Base-by-base conservation (phyloP, 352 stramenopile species). In the Globisporangium viniferum region DNA sequence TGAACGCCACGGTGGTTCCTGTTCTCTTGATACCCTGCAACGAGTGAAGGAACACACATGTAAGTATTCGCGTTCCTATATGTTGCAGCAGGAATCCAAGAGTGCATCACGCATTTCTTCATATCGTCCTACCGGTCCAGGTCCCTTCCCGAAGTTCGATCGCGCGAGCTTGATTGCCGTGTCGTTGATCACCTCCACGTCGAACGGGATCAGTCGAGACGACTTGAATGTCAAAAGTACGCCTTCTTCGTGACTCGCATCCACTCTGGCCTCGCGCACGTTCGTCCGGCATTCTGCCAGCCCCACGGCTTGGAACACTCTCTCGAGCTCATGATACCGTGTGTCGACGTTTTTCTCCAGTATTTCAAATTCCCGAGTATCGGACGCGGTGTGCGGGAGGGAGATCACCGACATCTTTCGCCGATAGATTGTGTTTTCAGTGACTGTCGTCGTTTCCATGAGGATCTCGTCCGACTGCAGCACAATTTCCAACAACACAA, bases 161-260 rank as follows among this genome's bases (percentile, higher is more conserved):
- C 35, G 27, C 6, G 35, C 59, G 59, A 64, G 33, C 33, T 27
- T 49, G 20, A 60, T n/a, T 6, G 49, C 35, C 14, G 35, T 53
- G 20, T 62, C 63, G 24, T 62, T 68, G 53, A 68, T 62, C 10
- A 15, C 18, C 22, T 53, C 10, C 7, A 62, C 29, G n/a, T 29
- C 46, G 55, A 68, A 68, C 63, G 63, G 63, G 12, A 68, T n/a
- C 51, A 68, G 10, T 5, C 41, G 53, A 20, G 63, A 62, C 5
- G 36, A 27, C 63, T 62, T 68, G 63, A 68, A 68, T 15, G n/a
- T 27, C 36, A 68, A 41, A 35, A 29, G 14, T 49, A 48, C 63
- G 29, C 57, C 57, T 6, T 44, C 53, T 3, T 33, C 39, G 36
- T 14, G 24, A 0, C n/a, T 27, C 14, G 41, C 48, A 24, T 59